Percentiles rank a stretch among this genome's conserved stretches.
These are phyloP conservation scores for Quercus agrifolia DNA, from an alignment of 306 rosid genomes.

Conservation along the genomic window DNA sequence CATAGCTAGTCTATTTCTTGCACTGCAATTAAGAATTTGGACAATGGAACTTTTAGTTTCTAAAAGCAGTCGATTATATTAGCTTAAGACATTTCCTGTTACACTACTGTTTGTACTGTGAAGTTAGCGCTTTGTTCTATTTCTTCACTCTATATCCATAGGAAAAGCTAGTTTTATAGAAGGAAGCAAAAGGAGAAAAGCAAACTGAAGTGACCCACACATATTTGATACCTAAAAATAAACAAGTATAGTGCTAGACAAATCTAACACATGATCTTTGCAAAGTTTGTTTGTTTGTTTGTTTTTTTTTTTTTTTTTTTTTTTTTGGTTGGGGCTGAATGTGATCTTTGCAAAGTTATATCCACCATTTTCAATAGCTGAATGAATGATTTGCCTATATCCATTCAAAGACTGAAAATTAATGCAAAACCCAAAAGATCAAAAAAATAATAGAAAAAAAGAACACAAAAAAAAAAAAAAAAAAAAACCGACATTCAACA, in stretches of 20 bases:
- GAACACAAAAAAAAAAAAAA: background rate
- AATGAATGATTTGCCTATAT: constrained; percentile 23
- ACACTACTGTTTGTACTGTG: background rate
- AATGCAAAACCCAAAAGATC: background rate
- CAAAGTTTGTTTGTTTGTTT: background rate
- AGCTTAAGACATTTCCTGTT: background rate
- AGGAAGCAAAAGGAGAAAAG: constrained; percentile 1
- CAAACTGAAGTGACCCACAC: background rate
- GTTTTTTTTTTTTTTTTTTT: too few relatives aligned
- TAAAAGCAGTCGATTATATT: background rate
- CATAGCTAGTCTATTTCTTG: background rate
- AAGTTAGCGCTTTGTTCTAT: background rate
- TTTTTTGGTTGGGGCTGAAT: too few relatives aligned
- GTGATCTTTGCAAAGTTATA: background rate
- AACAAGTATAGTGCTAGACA: constrained; percentile 10
- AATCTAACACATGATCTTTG: constrained; percentile 10
- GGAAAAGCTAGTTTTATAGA: background rate
- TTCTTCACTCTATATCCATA: background rate
- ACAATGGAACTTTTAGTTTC: background rate
- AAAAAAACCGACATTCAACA: constrained; percentile 8
- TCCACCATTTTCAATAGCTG: background rate
- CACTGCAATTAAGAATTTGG: background rate
- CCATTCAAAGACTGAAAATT: background rate
- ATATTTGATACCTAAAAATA: background rate
- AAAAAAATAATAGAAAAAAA: too few relatives aligned